Base-by-base conservation (phyloP, 2,329 filamentous ascomycete genomes). In the Coniochaeta sp. region DNA sequence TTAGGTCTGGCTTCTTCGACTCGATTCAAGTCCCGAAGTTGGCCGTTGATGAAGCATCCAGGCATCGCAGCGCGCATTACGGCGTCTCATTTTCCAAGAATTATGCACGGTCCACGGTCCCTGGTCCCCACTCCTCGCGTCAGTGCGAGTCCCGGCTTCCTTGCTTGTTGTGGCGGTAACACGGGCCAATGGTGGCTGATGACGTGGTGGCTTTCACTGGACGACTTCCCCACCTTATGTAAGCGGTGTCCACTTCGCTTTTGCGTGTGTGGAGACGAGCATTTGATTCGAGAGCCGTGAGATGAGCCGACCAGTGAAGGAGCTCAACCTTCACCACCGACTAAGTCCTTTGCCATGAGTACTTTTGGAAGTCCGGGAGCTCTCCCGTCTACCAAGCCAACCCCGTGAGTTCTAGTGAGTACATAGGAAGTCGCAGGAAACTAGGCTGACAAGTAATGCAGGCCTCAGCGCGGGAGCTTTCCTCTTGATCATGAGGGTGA, bases 381-480 rank as follows among this genome's bases (percentile, higher is more conserved):
- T 47, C 53, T 63, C 49, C 58, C 63, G 9, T 57, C 59, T 20
- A 63, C 62, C 13, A 65, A 67, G 46, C 67, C 67, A 7, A 57
- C 57, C 6, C 67, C 67, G 67, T 70, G 53, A 58, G 66, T 61
- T 28, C 6, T 18, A 26, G 14, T 20, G 6, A n/a, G n/a, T n/a
- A n/a, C n/a, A n/a, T n/a, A n/a, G n/a, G n/a, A n/a, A n/a, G n/a
- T n/a, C n/a, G n/a, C n/a, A n/a, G n/a, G n/a, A n/a, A 49, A 9
- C 10, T n/a, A 9, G 31, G 28, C n/a, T 20, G 48, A 53, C 27
- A n/a, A 3, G 9, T 30, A 27, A 3, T 45, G 10, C 32, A 94
- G 89, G 52, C 92, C 92, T 5, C 88, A 96, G 67, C 85, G 91
- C 61, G 92, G 92, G 52, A 95, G 89, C 62, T 97, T 97, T 65